Base-by-base conservation (phyloP, 768 basidiomycete species). In the Mycena filopes region DNA sequence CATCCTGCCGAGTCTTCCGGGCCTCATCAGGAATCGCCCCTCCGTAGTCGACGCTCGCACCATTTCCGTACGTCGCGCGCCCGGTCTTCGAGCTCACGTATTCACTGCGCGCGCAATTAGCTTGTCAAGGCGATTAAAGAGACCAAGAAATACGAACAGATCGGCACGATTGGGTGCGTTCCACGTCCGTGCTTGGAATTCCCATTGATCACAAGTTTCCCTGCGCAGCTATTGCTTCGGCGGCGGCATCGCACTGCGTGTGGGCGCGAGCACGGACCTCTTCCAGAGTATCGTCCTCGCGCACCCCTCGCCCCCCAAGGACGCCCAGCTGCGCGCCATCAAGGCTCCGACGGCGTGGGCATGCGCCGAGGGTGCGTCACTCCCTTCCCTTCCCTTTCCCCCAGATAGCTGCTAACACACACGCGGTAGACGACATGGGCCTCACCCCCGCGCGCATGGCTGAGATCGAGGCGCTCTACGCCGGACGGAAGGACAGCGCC, bases 151-250 rank as follows among this genome's bases (percentile, higher is more conserved):
- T 84, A 84, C 47, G 72, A 78, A 48, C 82, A 79, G 45, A 70
- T 84, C 45, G 83, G 83, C 16, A 77, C 77, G 12, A 79, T 84
- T 42, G 83, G 82, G 82, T 83, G 70, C 2, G 74, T 54, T 16
- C 23, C 41, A 29, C n/a, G n/a, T n/a, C n/a, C n/a, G n/a, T n/a
- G n/a, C n/a, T n/a, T n/a, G n/a, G n/a, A n/a, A n/a, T n/a, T n/a
- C n/a, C n/a, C n/a, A n/a, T n/a, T n/a, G n/a, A n/a, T n/a, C n/a
- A n/a, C n/a, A n/a, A n/a, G n/a, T n/a, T n/a, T n/a, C n/a, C n/a
- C n/a, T n/a, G n/a, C n/a, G n/a, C 20, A 61, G 60, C 18, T 63
- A 62, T 40, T 61, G 60, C 41, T 66, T 55, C 48, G 60, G 60
- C 16, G 64, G 64, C 13, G 57, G 50, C 21, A 28, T 65, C 16